These are phyloP conservation scores for Pezicula rhizophila DNA, from an alignment of 2,329 filamentous ascomycete genomes.

Conservation along the genomic window DNA sequence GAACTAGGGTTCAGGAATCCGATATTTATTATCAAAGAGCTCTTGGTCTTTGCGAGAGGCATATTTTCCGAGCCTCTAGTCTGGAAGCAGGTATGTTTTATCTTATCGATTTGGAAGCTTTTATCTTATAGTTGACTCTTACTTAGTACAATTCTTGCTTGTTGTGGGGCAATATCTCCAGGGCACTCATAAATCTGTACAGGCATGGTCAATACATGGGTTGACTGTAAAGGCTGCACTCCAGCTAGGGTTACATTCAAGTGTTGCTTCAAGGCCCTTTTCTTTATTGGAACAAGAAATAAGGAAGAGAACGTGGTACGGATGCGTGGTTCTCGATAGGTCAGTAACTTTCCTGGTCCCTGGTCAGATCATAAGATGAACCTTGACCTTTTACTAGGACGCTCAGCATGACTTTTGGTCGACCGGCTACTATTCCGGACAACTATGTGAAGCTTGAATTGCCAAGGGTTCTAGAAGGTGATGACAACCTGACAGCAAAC, in stretches of 20 bases:
- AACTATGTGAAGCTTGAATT: slow-evolving; percentile 35
- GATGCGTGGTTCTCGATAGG: slow-evolving; percentile 40
- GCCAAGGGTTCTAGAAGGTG: slow-evolving; percentile 20
- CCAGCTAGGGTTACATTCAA: slow-evolving; percentile 45
- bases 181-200: slow-evolving; percentile 45
- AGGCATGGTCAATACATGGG: slow-evolving; percentile 49
- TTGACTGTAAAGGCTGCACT: slow-evolving; percentile 44
- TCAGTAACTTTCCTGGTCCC: not conserved
- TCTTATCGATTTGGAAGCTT: too few species aligned
- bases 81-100: slow-evolving; percentile 34
- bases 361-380: slow-evolving; percentile 3
- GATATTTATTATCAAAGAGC: slow-evolving; percentile 41
- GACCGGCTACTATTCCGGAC: slow-evolving; percentile 40
- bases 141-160: slow-evolving; percentile 41
- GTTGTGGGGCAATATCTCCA: slow-evolving; percentile 46
- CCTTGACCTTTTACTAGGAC: slow-evolving; percentile 14
- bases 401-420: slow-evolving; percentile 45
- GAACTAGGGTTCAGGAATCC: slow-evolving; percentile 33
- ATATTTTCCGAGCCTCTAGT: slow-evolving; percentile 35
- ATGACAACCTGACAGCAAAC: slow-evolving; percentile 6
- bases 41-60: slow-evolving; percentile 34
- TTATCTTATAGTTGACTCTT: too few species aligned
- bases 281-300: slow-evolving; percentile 38
- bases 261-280: slow-evolving; percentile 29
- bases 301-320: slow-evolving; percentile 43